A percentile compares a stretch with the other conserved stretches of the same genome.
Conservation (phyloP, 129 eudicot species). For the Arctium lappa region DNA sequence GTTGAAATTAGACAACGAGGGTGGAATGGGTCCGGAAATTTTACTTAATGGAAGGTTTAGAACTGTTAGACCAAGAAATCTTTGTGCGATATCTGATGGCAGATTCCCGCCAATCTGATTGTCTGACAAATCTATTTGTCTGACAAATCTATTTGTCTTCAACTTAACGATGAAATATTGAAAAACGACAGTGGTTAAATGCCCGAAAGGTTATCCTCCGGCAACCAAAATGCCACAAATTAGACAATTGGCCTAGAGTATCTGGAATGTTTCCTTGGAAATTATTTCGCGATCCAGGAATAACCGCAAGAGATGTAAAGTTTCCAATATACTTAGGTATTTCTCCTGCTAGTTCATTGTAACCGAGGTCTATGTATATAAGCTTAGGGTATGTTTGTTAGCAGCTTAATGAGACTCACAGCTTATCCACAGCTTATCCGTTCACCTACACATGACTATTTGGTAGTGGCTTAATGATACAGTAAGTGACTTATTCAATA, state of each 20-base stretch:
- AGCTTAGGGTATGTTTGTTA: not conserved
- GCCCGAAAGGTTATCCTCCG: slow-evolving; percentile 16
- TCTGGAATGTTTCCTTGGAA: not conserved
- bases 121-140: no score
- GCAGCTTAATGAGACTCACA: no score
- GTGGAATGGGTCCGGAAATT: not conserved
- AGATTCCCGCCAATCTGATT: not conserved
- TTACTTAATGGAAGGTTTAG: not conserved
- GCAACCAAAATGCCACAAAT: not conserved
- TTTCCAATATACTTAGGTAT: slow-evolving; percentile 16
- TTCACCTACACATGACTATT: no score
- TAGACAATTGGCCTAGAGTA: not conserved
- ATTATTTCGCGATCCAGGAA: not conserved
- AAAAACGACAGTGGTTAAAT: not conserved
- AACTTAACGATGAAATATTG: not conserved
- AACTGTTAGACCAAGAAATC: not conserved
- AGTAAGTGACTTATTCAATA: no score
- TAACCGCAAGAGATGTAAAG: not conserved
- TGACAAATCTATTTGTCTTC: not conserved
- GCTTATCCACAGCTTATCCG: no score
- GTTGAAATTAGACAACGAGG: not conserved
- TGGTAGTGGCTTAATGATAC: no score
- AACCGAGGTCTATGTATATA: not conserved
- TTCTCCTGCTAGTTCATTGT: slow-evolving; percentile 9
- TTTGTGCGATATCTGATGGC: not conserved